A percentile compares a stretch with the other conserved stretches of the same genome.
Evolutionary conservation across 805 yeast species (phyloP).

Genomic region (Brettanomyces naardenensis): DNA sequence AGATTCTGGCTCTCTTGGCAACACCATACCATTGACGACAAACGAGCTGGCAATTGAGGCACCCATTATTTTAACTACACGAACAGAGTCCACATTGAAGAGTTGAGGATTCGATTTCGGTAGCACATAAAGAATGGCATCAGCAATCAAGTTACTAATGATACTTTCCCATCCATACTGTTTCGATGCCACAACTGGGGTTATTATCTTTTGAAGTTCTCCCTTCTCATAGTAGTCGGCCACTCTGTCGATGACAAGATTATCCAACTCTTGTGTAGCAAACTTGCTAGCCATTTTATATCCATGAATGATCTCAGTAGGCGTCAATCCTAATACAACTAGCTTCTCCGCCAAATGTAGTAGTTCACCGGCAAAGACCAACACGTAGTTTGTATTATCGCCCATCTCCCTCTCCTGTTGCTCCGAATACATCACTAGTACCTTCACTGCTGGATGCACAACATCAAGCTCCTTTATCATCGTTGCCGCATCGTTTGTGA

Average conservation of each 20-base stretch:
- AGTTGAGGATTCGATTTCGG: conserved; percentile 56
- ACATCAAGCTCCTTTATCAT: conserved; percentile 89
- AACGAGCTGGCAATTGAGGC: conserved; percentile 62
- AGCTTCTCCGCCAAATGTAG: conserved; percentile 81
- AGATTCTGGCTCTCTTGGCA: conserved; percentile 97
- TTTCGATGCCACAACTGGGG: conserved; percentile 87
- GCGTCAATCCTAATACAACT: conserved; percentile 75
- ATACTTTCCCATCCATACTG: conserved; percentile 84
- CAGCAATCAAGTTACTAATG: conserved; percentile 70
- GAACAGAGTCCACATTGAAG: conserved; percentile 87
- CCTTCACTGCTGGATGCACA: conserved; percentile 95
- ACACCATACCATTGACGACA: conserved; percentile 95
- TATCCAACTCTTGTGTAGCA: conserved; percentile 61
- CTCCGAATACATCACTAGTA: conserved; percentile 91
- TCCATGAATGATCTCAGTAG: conserved; percentile 91
- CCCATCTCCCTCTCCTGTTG: conserved; percentile 98
- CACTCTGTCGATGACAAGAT: conserved; percentile 52
- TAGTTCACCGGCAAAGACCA: conserved; percentile 88
- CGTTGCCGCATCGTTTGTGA: conserved; percentile 97
- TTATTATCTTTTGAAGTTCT: conserved; percentile 64
- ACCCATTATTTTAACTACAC: conserved; percentile 97
- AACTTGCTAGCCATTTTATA: conserved; percentile 79
- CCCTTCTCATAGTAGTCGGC: conserved; percentile 45
- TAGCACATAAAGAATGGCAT: conserved; percentile 72
- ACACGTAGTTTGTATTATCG: conserved; percentile 87